Percentiles rank a stretch among this genome's conserved stretches.
Evolutionary conservation across 306 rosid species (phyloP).

Genomic region (Pueraria montana): DNA sequence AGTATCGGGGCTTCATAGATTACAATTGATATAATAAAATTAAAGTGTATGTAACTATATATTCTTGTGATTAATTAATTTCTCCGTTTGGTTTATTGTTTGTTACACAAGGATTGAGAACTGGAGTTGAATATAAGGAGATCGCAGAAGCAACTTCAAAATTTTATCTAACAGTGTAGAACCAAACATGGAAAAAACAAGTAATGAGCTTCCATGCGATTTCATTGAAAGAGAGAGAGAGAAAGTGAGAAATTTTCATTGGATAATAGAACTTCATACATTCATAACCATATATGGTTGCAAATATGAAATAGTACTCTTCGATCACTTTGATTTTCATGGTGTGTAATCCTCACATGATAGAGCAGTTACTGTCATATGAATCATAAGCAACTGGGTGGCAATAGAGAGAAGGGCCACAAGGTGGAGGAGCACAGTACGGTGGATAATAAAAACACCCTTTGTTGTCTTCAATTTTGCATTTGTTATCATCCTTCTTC

Average conservation of each 20-base stretch:
- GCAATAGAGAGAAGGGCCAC: background rate
- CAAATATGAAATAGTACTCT: background rate
- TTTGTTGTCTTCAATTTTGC: background rate
- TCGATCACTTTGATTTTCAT: background rate
- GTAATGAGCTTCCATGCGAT: background rate
- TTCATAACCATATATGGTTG: background rate
- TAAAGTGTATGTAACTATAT: too few relatives aligned
- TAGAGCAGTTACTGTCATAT: background rate
- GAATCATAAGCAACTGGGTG: background rate
- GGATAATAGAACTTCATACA: background rate
- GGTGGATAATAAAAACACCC: background rate
- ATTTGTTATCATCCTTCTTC: background rate
- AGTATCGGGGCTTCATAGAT: too few relatives aligned
- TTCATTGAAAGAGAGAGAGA: background rate
- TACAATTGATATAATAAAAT: too few relatives aligned
- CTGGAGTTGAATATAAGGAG: background rate
- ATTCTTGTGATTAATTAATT: background rate
- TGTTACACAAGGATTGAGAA: too few relatives aligned
- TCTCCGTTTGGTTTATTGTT: background rate
- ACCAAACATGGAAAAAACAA: too few relatives aligned
- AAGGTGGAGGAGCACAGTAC: background rate
- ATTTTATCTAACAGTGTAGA: too few relatives aligned
- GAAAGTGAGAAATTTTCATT: background rate
- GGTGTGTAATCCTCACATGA: conserved; percentile 19
- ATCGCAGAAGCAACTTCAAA: background rate